Evolutionary conservation across 2,329 filamentous ascomycete genomes (phyloP), one percentile per base, ranked within the genome.

Genomic region (Aspergillus calidoustus): DNA sequence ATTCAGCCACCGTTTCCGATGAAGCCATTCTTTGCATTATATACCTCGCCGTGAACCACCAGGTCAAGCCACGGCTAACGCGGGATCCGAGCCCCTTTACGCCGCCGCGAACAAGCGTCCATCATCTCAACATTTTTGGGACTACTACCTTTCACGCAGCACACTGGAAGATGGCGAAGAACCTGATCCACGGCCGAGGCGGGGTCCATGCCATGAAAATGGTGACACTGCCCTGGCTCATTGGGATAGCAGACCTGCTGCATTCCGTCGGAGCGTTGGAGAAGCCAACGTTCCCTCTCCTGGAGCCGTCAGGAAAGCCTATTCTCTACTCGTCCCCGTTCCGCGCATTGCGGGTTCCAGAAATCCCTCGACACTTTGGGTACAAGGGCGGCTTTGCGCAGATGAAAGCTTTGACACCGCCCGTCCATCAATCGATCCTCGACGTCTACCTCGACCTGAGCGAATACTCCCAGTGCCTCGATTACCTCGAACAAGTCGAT

Each of bases 1-100:
- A n/a, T 23, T 19, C 51, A 13, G 30, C 51, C 3, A 23, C 15
- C 11, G 31, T 53, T 9, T 22, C 30, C 6, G 51, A 53, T 17
- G 51, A 53, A 53, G 51, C 13, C 8, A 41, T 53, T 15, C 30
- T 53, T 17, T 41, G 17, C 13, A 53, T 53, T 9, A 11, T 53
- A 41, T 53, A 53, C 13, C 51, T 53, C 3, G 51, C 51, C 3
- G 51, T 53, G 19, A 53, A 53, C 22, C 51, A 53, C n/a, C 51
- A 53, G 22, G 51, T 41, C 19, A 53, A 53, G 19, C 8, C 30
- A 53, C 30, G 51, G 5, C n/a, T n/a, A 8, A 19, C 30, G 0
- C 6, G 51, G 13, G 51, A 53, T 41, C 51, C 51, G n/a, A 53
- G 51, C n/a, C 51, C 51, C 30, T 53, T 53, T 22, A 53, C 51